Base-by-base conservation (phyloP, 2,329 filamentous ascomycete genomes). In the Aureobasidium sp. region DNA sequence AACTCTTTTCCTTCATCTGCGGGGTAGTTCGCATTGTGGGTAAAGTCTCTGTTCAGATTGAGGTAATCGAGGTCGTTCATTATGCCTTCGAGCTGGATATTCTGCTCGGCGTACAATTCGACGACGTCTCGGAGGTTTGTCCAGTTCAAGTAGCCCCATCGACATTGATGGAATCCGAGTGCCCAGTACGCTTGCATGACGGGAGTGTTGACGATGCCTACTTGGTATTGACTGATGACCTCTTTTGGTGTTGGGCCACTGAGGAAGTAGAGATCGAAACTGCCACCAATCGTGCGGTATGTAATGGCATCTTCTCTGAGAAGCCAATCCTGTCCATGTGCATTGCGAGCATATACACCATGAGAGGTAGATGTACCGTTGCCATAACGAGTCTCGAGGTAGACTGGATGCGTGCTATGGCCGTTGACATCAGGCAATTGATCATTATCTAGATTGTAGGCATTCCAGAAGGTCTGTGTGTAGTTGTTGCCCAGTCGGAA, bases 91-190 rank as follows among this genome's bases (percentile, higher is more conserved):
- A 32, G 48, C 17, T 53, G 82, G 59, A 84, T 84, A n/a, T 76
- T 73, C 51, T 80, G 82, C 41, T 72, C 76, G 62, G 74, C 77
- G 70, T 80, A 82, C 53, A 76, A 77, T 44, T 80, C 74, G 36
- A 82, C 75, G 13, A 83, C 77, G 65, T 82, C 82, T 65, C 87
- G 80, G 2, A 90, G 69, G 10, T 83, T 79, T 1, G 83, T 81
- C 84, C 87, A 90, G 67, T 88, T 89, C 27, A 79, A 75, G 70
- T 92, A 93, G 9, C 44, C 50, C 67, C 65, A 67, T 12, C 67
- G 63, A 26, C 63, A 62, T 62, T 70, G 69, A 44, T 68, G 65
- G 62, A 70, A 70, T 7, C 69, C 68, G 7, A 70, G 63, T 3
- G 66, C 63, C 69, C 68, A 70, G 46, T 70, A 70, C 20, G 64